Percentiles rank a stretch among this genome's conserved stretches.
These are phyloP conservation scores for Cryphonectria radicalis DNA, from an alignment of 2,329 filamentous ascomycete species.

Conservation along the genomic window DNA sequence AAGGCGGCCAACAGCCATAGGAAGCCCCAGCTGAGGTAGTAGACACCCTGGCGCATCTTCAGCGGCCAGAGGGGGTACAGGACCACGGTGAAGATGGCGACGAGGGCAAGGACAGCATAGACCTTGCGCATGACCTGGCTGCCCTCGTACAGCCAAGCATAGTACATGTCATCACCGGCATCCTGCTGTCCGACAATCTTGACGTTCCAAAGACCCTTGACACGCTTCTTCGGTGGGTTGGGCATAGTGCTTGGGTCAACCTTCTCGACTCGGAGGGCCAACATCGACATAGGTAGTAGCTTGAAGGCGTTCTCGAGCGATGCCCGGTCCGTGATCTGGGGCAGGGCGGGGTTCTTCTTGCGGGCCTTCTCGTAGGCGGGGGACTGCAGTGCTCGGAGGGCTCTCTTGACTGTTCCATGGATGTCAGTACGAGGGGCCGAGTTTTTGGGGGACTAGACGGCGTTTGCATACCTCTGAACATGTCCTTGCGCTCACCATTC, in stretches of 20 bases:
- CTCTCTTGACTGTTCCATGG: constrained; percentile 78
- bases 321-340: constrained; percentile 80
- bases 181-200: constrained; percentile 97
- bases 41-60: constrained; percentile 87
- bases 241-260: constrained; percentile 75
- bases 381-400: constrained; percentile 85
- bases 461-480: constrained; percentile 78
- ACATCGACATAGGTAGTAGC: constrained; percentile 89
- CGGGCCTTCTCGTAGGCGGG: constrained; percentile 88
- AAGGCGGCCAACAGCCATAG: constrained; percentile 88
- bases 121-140: constrained; percentile 92
- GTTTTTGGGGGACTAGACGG: neutral
- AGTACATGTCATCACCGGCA: constrained; percentile 84
- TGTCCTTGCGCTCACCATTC: constrained; percentile 95
- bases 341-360: constrained; percentile 87
- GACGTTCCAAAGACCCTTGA: constrained; percentile 96
- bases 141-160: constrained; percentile 95
- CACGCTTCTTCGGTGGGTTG: constrained; percentile 76
- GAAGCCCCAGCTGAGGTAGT: constrained; percentile 96
- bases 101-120: constrained; percentile 81
- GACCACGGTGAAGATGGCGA: constrained; percentile 84
- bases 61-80: constrained; percentile 97
- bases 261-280: constrained; percentile 88
- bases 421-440: constrained; percentile 29
- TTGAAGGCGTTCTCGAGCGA: constrained; percentile 95